A percentile compares a stretch with the other conserved stretches of the same genome.
Conservation (phyloP, 768 basidiomycete species). For the Imleria badia region DNA sequence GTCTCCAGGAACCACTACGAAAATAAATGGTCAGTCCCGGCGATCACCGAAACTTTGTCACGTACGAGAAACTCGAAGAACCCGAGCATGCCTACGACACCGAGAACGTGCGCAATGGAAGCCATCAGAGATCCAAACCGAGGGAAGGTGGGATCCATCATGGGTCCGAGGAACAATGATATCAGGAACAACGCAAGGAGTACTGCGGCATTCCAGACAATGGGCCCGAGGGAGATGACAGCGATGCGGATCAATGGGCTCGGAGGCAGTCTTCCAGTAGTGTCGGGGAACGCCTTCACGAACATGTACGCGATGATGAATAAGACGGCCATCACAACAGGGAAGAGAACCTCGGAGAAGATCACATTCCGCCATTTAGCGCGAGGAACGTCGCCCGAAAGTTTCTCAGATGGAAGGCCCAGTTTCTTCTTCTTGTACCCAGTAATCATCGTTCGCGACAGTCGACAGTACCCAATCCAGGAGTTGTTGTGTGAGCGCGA, state of each 20-base stretch:
- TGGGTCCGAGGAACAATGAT: conserved; percentile 90
- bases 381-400: conserved; percentile 92
- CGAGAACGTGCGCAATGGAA: conserved; percentile 79
- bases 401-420: conserved; percentile 95
- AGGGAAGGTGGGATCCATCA: conserved; percentile 79
- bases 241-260: conserved; percentile 91
- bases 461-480: conserved; percentile 98
- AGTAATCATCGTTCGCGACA: conserved; percentile 97
- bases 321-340: conserved; percentile 78
- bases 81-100: conserved; percentile 82
- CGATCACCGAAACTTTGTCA: conserved; percentile 10
- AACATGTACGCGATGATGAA: conserved; percentile 92
- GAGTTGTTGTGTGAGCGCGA: conserved; percentile 96
- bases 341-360: conserved; percentile 84
- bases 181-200: conserved; percentile 85
- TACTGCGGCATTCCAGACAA: conserved; percentile 92
- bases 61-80: conserved; percentile 96
- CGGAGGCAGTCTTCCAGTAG: conserved; percentile 62
- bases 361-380: conserved; percentile 91
- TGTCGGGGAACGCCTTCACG: conserved; percentile 80
- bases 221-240: conserved; percentile 89
- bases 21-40: conserved; percentile 14
- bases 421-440: conserved; percentile 99
- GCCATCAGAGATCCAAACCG: conserved; percentile 94
- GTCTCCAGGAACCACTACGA: conserved; percentile 88